Percentiles rank a stretch among this genome's conserved stretches.
Evolutionary conservation across 2,329 filamentous ascomycete species (phyloP).

Genomic region (Xylariaceae sp.): DNA sequence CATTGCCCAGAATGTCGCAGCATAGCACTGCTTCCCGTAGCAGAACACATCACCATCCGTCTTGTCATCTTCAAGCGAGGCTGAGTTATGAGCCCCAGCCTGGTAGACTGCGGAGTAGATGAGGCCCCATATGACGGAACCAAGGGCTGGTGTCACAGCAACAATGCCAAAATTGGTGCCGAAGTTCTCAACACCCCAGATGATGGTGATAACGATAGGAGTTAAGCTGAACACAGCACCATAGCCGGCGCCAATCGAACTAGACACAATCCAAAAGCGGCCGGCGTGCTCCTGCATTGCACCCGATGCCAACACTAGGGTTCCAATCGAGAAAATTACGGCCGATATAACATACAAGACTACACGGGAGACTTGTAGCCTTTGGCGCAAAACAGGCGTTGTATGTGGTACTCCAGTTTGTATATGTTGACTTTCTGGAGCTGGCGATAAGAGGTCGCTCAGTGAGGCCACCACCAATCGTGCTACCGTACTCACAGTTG

Average conservation of each 20-base stretch:
- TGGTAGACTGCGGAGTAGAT: slow-evolving; percentile 88
- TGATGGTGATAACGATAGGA: slow-evolving; percentile 92
- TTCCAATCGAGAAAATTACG: slow-evolving; percentile 74
- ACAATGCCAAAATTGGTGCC: slow-evolving; percentile 98
- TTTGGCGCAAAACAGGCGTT: slow-evolving; percentile 44
- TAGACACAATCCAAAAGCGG: slow-evolving; percentile 85
- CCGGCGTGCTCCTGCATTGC: slow-evolving; percentile 74
- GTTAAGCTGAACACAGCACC: slow-evolving; percentile 89
- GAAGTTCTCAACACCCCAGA: slow-evolving; percentile 99
- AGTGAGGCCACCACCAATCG: slow-evolving; percentile 88
- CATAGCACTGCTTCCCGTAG: slow-evolving; percentile 83
- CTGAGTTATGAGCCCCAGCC: slow-evolving; percentile 60
- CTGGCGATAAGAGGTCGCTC: slow-evolving; percentile 83
- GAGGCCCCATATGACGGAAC: slow-evolving; percentile 87
- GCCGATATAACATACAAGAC: slow-evolving; percentile 79
- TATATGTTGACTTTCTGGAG: slow-evolving; percentile 64
- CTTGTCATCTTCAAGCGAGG: slow-evolving; percentile 40
- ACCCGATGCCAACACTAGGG: slow-evolving; percentile 80
- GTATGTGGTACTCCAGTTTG: slow-evolving; percentile 50
- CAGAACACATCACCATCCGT: slow-evolving; percentile 68
- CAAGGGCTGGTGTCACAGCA: slow-evolving; percentile 86
- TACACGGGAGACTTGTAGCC: slow-evolving; percentile 75
- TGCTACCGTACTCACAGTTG: slow-evolving; percentile 86
- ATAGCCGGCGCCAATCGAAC: slow-evolving; percentile 87
- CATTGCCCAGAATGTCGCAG: slow-evolving; percentile 85